phyloP scores from a whole-genome alignment of 345 rosid species.

The Brassica incana region DNA sequence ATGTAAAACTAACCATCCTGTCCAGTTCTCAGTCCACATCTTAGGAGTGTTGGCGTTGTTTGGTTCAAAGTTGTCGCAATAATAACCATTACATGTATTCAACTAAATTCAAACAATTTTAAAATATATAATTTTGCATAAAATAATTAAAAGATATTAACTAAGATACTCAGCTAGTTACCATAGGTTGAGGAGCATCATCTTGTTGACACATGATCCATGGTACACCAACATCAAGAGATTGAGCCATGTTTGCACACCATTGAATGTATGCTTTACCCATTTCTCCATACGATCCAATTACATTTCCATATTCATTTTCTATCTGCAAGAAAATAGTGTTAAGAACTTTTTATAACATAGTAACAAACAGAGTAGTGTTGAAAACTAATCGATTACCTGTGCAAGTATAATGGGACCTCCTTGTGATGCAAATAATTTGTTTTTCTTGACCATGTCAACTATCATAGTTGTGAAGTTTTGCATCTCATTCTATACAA shows the following conservation, averaged over 20 bases:
- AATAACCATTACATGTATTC: conserved; percentile 56
- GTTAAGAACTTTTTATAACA: no score
- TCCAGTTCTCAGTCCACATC: conserved; percentile 74
- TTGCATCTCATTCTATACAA: conserved; percentile 62
- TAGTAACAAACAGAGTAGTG: not conserved
- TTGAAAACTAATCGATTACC: conserved; percentile 46
- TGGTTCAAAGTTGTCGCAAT: conserved; percentile 50
- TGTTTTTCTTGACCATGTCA: conserved; percentile 55
- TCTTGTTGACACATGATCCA: conserved; percentile 66
- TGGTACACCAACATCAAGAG: conserved; percentile 49
- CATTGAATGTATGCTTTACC: conserved; percentile 39
- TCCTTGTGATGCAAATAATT: conserved; percentile 72
- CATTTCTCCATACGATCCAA: conserved; percentile 25
- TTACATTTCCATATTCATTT: conserved; percentile 45
- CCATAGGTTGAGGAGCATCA: conserved; percentile 53
- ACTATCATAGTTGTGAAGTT: conserved; percentile 65
- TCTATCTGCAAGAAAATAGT: conserved; percentile 32
- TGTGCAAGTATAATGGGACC: conserved; percentile 77
- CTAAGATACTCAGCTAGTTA: not conserved
- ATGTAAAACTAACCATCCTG: conserved; percentile 50
- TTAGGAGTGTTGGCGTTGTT: conserved; percentile 48
- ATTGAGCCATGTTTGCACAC: conserved; percentile 45
- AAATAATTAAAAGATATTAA: not conserved
- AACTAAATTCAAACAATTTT: conserved; percentile 34
- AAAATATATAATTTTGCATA: not conserved